Evolutionary conservation across 75 land plant species (phyloP).

Genomic region (Isoetes taiwanensis): DNA sequence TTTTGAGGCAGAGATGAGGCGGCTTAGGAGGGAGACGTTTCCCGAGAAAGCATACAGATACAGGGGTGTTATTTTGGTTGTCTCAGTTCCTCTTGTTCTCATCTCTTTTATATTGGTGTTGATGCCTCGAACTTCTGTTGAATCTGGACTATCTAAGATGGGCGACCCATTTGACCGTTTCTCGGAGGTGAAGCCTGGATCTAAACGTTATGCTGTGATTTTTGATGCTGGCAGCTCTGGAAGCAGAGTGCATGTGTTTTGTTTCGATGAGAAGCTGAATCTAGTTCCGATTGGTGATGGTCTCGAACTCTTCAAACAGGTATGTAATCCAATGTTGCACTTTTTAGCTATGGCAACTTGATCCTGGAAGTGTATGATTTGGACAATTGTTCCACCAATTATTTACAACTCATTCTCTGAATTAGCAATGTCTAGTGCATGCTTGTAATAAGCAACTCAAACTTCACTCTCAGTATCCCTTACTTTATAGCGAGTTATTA

Average conservation of each 20-base stretch:
- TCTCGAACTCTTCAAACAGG: conserved; percentile 67
- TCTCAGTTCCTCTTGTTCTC: conserved; percentile 53
- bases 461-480: no score
- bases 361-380: no score
- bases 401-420: no score
- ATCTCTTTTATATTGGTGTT: conserved; percentile 50
- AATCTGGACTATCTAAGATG: not conserved
- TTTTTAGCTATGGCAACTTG: no score
- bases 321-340: no score
- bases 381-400: no score
- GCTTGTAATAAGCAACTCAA: no score
- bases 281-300: conserved; percentile 57
- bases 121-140: conserved; percentile 42
- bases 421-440: no score
- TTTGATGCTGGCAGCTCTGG: conserved; percentile 99
- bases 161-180: conserved; percentile 5
- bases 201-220: conserved; percentile 62
- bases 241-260: conserved; percentile 88
- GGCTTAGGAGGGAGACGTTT: conserved; percentile 36
- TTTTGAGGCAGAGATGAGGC: conserved; percentile 29
- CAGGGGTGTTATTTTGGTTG: conserved; percentile 46
- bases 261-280: conserved; percentile 58
- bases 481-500: no score
- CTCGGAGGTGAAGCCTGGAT: not conserved
- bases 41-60: conserved; percentile 50